Evolutionary conservation across 73 alveolate genomes (phyloP), one percentile per base, ranked within the genome.

Genomic region (Paramecium bursaria): DNA sequence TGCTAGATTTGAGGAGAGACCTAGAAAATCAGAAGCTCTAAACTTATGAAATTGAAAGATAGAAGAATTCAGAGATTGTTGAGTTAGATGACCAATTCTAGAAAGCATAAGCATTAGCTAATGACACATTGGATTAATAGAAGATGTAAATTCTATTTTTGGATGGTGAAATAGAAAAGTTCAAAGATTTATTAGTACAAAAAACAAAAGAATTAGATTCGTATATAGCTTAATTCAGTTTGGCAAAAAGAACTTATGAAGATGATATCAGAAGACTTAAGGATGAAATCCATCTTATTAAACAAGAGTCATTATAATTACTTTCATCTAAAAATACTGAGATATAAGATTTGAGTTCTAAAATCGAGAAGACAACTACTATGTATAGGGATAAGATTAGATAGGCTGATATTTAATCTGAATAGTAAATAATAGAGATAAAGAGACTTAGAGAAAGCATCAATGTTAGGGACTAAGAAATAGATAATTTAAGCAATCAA

Each of bases 201-300:
- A 67, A 67, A 42, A 67, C 82, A 0, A 67, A 67, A 67, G 82
- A 67, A 17, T 42, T 31, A 31, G 82, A 67, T 39, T 67, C 82
- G 4, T 19, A 30, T 31, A 67, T 67, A 3, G 82, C 82, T 4
- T 67, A 31, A 67, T 67, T 42, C 19, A 21, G 22, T 39, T 67
- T 67, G 27, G 46, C 33, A 39, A 67, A 42, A 44, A 67, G 55
- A 67, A 39, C 33, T 39, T 67, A 39, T 19, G 82, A 67, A 44
- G 82, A 67, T 35, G 82, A 67, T 35, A 67, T 67, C 25, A 31
- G 82, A 67, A 67, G 82, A 39, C 44, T 67, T 2, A 67, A 67
- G 44, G 82, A 67, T 39, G 82, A 67, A 67, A 67, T 67, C 44
- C 82, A 67, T 67, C 44, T 57, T 14, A 4, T 67, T 15, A 67